Percentiles rank a stretch among this genome's conserved stretches.
Conservation (phyloP, 2,329 filamentous ascomycete genomes). For the Cyphellophora europaea region DNA sequence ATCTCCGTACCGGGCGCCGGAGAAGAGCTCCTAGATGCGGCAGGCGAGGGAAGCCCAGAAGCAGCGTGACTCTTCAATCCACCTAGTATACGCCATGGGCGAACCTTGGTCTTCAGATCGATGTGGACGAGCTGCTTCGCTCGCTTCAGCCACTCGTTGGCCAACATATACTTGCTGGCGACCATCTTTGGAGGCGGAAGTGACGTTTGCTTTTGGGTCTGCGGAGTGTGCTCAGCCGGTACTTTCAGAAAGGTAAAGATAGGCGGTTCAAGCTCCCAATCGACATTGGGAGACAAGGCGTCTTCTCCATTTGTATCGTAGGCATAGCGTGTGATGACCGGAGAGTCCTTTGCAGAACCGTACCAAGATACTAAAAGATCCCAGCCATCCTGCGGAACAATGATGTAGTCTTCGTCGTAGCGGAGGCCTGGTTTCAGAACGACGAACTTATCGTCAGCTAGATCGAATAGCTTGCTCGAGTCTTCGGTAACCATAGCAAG, state of each 20-base stretch:
- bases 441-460: constrained; percentile 50
- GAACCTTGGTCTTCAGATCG: constrained; percentile 61
- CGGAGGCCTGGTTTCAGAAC: constrained; percentile 60
- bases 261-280: constrained; percentile 77
- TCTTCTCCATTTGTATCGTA: constrained; percentile 60
- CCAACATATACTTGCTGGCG: constrained; percentile 60
- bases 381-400: constrained; percentile 75
- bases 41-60: constrained; percentile 34
- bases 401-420: constrained; percentile 61
- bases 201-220: constrained; percentile 51
- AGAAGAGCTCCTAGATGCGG: constrained; percentile 32
- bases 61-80: constrained; percentile 31
- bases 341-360: constrained; percentile 59
- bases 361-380: constrained; percentile 74
- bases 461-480: constrained; percentile 31
- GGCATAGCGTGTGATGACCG: constrained; percentile 64
- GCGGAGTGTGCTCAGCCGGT: constrained; percentile 50
- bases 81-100: constrained; percentile 58
- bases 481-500: constrained; percentile 55
- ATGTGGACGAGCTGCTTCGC: constrained; percentile 63
- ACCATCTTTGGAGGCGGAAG: constrained; percentile 57
- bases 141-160: constrained; percentile 65
- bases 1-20: constrained; percentile 33
- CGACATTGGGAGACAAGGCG: constrained; percentile 51
- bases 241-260: constrained; percentile 79